Conservation (phyloP, 768 basidiomycete genomes). For the Kondoa malvinella region DNA sequence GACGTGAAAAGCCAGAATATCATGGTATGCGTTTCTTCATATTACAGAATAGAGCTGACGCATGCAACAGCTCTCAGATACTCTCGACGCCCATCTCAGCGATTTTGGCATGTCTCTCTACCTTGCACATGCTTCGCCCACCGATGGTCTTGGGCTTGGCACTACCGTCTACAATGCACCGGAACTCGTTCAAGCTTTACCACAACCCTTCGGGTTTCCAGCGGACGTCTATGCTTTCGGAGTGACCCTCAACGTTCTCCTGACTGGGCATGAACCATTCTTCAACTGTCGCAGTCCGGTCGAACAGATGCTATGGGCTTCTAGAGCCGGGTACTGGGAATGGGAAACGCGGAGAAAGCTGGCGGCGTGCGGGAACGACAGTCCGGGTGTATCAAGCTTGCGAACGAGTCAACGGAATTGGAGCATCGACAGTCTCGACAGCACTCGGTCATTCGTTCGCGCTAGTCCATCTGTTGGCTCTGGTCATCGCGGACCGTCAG, state of each 20-base stretch:
- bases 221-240: constrained; percentile 37
- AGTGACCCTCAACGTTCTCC: constrained; percentile 32
- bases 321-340: constrained; percentile 32
- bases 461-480: not conserved
- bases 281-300: constrained; percentile 27
- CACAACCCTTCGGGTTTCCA: constrained; percentile 32
- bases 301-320: constrained; percentile 34
- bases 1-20: constrained; percentile 37
- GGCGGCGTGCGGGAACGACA: constrained; percentile 5
- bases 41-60: not conserved
- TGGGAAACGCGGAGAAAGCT: constrained; percentile 32
- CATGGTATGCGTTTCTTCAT: constrained; percentile 22
- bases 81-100: constrained; percentile 31
- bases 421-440: not conserved
- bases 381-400: constrained; percentile 7
- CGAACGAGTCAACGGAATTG: not conserved
- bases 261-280: constrained; percentile 35
- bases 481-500: not conserved
- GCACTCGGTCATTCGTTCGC: not conserved
- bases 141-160: constrained; percentile 34
- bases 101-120: constrained; percentile 36
- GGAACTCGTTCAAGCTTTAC: constrained; percentile 32
- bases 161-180: constrained; percentile 36
- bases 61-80: not conserved
- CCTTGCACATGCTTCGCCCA: constrained; percentile 29